phyloP scores from a whole-genome alignment of 2,329 filamentous ascomycete genomes.

The Zalaria obscura region DNA sequence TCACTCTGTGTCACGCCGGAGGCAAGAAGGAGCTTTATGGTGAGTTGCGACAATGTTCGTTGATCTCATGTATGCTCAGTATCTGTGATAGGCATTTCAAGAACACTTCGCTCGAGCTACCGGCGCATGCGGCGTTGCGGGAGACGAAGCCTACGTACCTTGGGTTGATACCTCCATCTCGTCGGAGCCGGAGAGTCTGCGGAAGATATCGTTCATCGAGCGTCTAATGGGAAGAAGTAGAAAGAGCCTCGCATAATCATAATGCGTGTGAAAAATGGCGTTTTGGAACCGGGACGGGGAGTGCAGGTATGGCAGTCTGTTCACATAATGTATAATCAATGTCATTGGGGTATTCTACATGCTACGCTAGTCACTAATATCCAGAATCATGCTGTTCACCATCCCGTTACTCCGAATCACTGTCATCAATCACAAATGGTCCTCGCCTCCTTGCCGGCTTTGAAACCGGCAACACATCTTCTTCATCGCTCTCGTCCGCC shows the following conservation, averaged over 20 bases:
- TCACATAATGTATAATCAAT: too few relatives aligned
- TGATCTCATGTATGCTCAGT: too few relatives aligned
- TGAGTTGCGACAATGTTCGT: background rate
- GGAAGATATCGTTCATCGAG: constrained; percentile 10
- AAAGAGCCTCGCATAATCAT: constrained; percentile 5
- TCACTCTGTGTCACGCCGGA: background rate
- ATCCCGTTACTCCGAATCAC: constrained; percentile 8
- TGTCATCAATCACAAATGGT: constrained; percentile 7
- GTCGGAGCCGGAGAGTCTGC: background rate
- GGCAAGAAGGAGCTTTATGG: background rate
- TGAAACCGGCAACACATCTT: constrained; percentile 2
- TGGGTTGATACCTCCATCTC: background rate
- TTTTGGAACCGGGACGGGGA: too few relatives aligned
- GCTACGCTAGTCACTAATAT: too few relatives aligned
- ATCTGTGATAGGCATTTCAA: too few relatives aligned
- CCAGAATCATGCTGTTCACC: too few relatives aligned
- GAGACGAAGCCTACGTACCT: too few relatives aligned
- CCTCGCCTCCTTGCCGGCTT: constrained; percentile 5
- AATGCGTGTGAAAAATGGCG: background rate
- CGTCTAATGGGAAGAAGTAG: constrained; percentile 5
- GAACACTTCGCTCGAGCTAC: too few relatives aligned
- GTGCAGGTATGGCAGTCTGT: too few relatives aligned
- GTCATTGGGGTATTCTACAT: too few relatives aligned
- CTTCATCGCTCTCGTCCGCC: constrained; percentile 5
- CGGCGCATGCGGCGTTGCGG: too few relatives aligned